phyloP scores from a whole-genome alignment of 1,284 basidiomycete species.

The Trametes pubescens region DNA sequence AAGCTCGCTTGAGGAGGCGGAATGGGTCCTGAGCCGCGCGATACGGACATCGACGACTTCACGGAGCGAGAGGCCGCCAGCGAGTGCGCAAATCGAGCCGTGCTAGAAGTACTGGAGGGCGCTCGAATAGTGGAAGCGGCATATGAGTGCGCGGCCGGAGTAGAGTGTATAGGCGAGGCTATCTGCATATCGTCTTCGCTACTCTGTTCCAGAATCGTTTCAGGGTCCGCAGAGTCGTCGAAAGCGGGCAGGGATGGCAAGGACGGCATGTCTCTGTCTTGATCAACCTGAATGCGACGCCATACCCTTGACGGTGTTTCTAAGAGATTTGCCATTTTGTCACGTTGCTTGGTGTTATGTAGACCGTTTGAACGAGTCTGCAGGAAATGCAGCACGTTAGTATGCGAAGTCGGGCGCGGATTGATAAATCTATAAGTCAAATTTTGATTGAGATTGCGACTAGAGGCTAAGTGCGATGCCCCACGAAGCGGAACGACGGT shows the following conservation, averaged over 20 bases:
- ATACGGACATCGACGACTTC: slow-evolving; percentile 41
- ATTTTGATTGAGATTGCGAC: no score
- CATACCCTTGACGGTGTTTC: slow-evolving; percentile 84
- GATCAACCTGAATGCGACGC: slow-evolving; percentile 76
- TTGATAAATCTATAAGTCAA: no score
- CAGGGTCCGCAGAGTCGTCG: slow-evolving; percentile 60
- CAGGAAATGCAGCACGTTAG: not conserved
- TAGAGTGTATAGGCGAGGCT: slow-evolving; percentile 65
- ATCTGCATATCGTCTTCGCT: slow-evolving; percentile 41
- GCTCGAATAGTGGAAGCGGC: slow-evolving; percentile 57
- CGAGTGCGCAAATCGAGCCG: slow-evolving; percentile 77
- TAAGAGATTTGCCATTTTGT: slow-evolving; percentile 48
- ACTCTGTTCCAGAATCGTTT: slow-evolving; percentile 33
- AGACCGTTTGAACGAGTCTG: not conserved
- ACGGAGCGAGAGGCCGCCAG: slow-evolving; percentile 56
- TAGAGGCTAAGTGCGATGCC: no score
- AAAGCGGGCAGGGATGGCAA: slow-evolving; percentile 75
- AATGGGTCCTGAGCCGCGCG: slow-evolving; percentile 25
- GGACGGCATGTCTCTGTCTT: slow-evolving; percentile 78
- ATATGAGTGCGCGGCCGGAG: slow-evolving; percentile 59
- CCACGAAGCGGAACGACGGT: no score
- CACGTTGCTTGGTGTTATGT: not conserved
- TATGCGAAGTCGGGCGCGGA: no score
- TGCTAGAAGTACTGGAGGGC: slow-evolving; percentile 65
- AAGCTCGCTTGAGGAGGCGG: slow-evolving; percentile 54